A percentile compares a stretch with the other conserved stretches of the same genome.
phyloP scores from a whole-genome alignment of 2,329 filamentous ascomycete species.

The Ophiostoma ulmi region DNA sequence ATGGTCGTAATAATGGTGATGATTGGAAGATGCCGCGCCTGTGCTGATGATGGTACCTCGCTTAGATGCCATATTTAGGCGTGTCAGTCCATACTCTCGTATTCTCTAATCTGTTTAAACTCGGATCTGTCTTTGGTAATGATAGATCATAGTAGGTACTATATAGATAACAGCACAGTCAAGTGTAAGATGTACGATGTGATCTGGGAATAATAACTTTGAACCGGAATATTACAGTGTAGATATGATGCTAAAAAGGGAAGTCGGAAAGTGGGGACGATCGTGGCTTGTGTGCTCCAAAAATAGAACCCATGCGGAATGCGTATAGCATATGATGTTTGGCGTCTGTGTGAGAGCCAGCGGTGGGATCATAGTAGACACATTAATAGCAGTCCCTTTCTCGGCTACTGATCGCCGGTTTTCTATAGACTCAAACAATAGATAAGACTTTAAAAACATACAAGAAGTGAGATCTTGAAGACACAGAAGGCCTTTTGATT shows the following conservation, averaged over 20 bases:
- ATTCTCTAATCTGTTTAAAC: too few relatives aligned
- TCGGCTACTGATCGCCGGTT: too few relatives aligned
- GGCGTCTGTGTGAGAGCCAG: neutral
- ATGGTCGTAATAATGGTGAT: too few relatives aligned
- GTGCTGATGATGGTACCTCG: neutral
- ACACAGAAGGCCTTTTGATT: neutral
- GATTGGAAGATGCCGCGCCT: neutral
- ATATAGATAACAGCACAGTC: too few relatives aligned
- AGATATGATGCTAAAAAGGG: neutral
- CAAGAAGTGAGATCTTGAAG: too few relatives aligned
- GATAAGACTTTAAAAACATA: too few relatives aligned
- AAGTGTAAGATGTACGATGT: too few relatives aligned
- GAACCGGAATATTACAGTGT: neutral
- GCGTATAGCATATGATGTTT: neutral
- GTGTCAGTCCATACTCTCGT: too few relatives aligned
- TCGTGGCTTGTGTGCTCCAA: conserved; percentile 4
- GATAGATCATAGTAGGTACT: too few relatives aligned
- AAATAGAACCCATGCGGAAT: conserved; percentile 10
- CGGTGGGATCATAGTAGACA: neutral
- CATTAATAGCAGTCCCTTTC: neutral
- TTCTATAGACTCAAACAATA: too few relatives aligned
- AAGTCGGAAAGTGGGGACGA: neutral
- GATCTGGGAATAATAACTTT: too few relatives aligned
- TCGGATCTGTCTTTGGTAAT: too few relatives aligned
- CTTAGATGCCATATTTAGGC: neutral